Conservation (phyloP, 257 asterid genomes). For the Osmanthus fragrans region DNA sequence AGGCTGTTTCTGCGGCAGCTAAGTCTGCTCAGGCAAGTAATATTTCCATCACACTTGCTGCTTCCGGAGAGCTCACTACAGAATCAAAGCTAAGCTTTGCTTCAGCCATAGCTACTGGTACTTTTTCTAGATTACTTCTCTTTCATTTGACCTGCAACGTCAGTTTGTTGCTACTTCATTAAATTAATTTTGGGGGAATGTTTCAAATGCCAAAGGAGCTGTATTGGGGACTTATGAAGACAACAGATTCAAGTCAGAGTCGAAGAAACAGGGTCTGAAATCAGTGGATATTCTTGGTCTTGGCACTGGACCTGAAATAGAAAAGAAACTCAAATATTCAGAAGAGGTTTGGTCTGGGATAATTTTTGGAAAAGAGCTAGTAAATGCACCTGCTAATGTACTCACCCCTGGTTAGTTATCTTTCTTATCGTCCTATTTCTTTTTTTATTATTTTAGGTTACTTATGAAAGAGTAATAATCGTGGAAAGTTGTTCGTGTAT, state of each 20-base stretch:
- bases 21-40: slow-evolving; percentile 70
- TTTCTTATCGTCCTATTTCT: slow-evolving; percentile 2
- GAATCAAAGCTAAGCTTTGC: slow-evolving; percentile 67
- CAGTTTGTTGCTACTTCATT: neutral
- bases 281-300: slow-evolving; percentile 91
- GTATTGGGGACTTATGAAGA: slow-evolving; percentile 83
- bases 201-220: slow-evolving; percentile 53
- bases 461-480: neutral
- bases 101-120: slow-evolving; percentile 87
- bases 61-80: slow-evolving; percentile 54
- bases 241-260: slow-evolving; percentile 80
- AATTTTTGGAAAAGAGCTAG: slow-evolving; percentile 85
- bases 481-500: neutral
- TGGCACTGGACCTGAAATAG: slow-evolving; percentile 87
- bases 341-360: slow-evolving; percentile 75
- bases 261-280: slow-evolving; percentile 62
- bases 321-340: slow-evolving; percentile 79
- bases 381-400: slow-evolving; percentile 95
- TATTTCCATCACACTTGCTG: slow-evolving; percentile 85
- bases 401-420: slow-evolving; percentile 86
- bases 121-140: neutral
- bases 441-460: neutral
- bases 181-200: slow-evolving; percentile 1
- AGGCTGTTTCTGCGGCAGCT: slow-evolving; percentile 88
- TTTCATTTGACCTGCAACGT: neutral